Evolutionary conservation across 2,329 filamentous ascomycete genomes (phyloP), one percentile per base, ranked within the genome.

Genomic region (Colletotrichum musicola): DNA sequence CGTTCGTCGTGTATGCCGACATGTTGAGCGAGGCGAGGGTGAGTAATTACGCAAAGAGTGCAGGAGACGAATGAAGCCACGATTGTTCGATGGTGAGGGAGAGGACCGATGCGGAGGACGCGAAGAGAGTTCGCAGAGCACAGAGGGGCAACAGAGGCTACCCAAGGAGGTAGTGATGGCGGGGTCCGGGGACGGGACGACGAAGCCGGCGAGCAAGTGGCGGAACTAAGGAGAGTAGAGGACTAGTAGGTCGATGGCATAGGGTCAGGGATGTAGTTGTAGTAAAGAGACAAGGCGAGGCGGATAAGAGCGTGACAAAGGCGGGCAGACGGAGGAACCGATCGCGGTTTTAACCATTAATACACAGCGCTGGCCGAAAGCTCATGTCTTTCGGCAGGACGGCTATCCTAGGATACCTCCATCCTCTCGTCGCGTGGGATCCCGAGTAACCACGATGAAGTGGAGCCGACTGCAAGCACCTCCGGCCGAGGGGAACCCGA

Each of bases 401-500:
- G 66, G 69, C 62, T 71, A 66, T 71, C 66, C 49, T 44, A 70
- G 59, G 59, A 38, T 3, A 7, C 7, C 59, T 63, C 55, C 60
- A 51, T 56, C 58, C 59, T 63, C 62, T 68, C 51, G 63, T 54
- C 55, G 59, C 60, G 57, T 30, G 20, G 64, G 44, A 62, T 64
- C 55, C 68, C 62, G 64, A 68, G 64, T 69, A 51, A 62, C 61
- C 49, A 68, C 51, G 58, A 69, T 46, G 22, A 66, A 64, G 49
- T 62, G 56, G 56, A 53, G 57, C 38, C 46, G 20, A 56, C 55
- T 56, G 53, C 22, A 70, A 56, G 68, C 68, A 72, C 64, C 50
- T 63, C 73, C 74, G 74, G 74, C 72, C 74, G 74, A 75, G 74
- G 70, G 75, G 74, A 74, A 74, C 70, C 70, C 70, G 70, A 71